Evolutionary conservation across 164 flowering plant species (phyloP), one percentile per base, ranked within the genome.

Genomic region (Kalanchoe fedtschenkoi): DNA sequence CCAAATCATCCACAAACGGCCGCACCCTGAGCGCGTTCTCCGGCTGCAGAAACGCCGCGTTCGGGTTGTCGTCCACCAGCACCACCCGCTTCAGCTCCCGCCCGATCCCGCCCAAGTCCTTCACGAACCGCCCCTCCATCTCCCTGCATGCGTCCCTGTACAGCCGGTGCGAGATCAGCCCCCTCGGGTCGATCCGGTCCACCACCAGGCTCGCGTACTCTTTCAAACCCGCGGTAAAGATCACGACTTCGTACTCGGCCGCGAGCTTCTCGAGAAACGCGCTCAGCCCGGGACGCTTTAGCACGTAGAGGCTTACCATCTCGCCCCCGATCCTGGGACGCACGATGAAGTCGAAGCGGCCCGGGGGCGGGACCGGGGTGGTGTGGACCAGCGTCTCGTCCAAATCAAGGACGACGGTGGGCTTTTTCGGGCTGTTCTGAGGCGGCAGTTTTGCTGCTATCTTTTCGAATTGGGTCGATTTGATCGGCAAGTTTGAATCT

Each of bases 311-410:
- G 14, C 62, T 81, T 68, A 83, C 32, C 0, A 38, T 9, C 56
- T 78, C 77, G 5, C 91, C 82, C 6, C 82, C 82, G 42, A 91
- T 84, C 43, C 4, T 70, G 15, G 96, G 95, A 61, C 78, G 68
- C 5, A 91, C 95, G 0, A 83, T 62, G 76, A 89, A 91, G 69
- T 91, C 96, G 71, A 63, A 89, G 70, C 42, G 72, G 32, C 71
- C 72, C 0, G 95, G 86, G 0, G 91, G 88, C 5, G 80, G 80
- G 46, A 74, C 83, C 0, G 79, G 9, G 24, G 65, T 64, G 39
- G 96, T 83, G 63, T 91, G 96, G 13, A 91, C 69, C 61, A 91
- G 68, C 0, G 96, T 91, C 68, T 91, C 95, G 63, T 91, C 98
- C 1, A 91, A 76, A 65, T 91, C 98, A 0, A 91, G 85, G 65